Conservation (phyloP, 208 protist genomes). For the Trypanosoma mega region DNA sequence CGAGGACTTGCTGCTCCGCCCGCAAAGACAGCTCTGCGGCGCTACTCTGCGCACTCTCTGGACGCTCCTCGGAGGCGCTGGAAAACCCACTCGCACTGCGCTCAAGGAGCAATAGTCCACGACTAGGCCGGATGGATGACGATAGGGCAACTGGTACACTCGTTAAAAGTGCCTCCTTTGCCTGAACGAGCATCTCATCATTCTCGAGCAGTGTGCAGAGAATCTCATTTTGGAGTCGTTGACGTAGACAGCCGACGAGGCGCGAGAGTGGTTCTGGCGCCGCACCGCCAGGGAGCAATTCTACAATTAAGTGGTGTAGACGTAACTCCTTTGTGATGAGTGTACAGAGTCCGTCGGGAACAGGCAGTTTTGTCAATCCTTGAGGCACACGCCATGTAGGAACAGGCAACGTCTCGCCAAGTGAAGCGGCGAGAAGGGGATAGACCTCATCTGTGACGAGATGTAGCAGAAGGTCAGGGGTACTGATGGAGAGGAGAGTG, state of each 20-base stretch:
- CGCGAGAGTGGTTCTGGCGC: no score
- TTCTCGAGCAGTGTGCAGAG: constrained; percentile 51
- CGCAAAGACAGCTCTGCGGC: no score
- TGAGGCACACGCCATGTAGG: constrained; percentile 5
- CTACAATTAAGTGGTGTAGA: constrained; percentile 41
- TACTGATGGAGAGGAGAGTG: constrained; percentile 48
- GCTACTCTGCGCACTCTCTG: no score
- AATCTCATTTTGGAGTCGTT: constrained; percentile 69
- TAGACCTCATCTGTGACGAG: constrained; percentile 45
- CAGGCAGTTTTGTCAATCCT: constrained; percentile 39
- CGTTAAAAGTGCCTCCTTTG: constrained; percentile 52
- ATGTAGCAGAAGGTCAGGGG: constrained; percentile 55
- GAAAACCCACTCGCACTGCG: neutral
- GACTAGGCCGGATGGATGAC: neutral
- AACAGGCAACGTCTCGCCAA: constrained; percentile 6
- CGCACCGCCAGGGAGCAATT: constrained; percentile 9
- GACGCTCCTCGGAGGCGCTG: neutral
- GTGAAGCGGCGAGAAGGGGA: constrained; percentile 34
- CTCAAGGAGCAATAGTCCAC: neutral
- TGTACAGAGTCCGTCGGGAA: constrained; percentile 40
- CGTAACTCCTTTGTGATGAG: constrained; percentile 54
- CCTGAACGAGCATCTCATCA: constrained; percentile 44
- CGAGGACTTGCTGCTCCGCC: constrained; percentile 61
- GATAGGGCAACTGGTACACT: constrained; percentile 21
- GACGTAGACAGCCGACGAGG: constrained; percentile 22